These are phyloP conservation scores for Berberis thunbergii DNA, from an alignment of 164 flowering plant species.

Conservation along the genomic window DNA sequence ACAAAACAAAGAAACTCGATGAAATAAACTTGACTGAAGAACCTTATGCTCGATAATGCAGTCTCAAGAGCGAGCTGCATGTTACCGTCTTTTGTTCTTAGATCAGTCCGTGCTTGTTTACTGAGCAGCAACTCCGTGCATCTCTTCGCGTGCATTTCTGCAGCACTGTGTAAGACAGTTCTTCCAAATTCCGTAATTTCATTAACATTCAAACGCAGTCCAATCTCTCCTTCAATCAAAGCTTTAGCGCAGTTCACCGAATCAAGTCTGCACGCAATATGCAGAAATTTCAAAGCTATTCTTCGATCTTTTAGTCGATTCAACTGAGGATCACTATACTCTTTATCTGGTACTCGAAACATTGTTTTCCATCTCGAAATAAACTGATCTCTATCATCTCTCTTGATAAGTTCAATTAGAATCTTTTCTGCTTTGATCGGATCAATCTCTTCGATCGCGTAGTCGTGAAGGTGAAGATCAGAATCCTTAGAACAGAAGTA, in stretches of 20 bases:
- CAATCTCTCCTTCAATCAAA: conserved; percentile 35
- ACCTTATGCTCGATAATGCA: conserved; percentile 31
- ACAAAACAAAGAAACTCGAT: too few relatives aligned
- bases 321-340: too few relatives aligned
- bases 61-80: conserved; percentile 30
- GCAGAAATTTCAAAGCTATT: conserved; percentile 22
- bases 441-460: conserved; percentile 1
- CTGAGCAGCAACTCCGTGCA: conserved; percentile 37
- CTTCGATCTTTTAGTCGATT: conserved; percentile 4
- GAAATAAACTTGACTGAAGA: not conserved
- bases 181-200: conserved; percentile 24
- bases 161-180: conserved; percentile 47
- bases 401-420: conserved; percentile 13
- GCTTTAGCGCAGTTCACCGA: conserved; percentile 36
- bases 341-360: not conserved
- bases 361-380: conserved; percentile 8
- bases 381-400: conserved; percentile 23
- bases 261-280: conserved; percentile 33
- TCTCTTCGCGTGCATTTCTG: conserved; percentile 26
- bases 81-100: conserved; percentile 28
- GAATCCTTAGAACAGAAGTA: not conserved
- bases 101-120: conserved; percentile 39
- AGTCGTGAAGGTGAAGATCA: not conserved
- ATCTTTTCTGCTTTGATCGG: conserved; percentile 1
- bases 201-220: conserved; percentile 22